A percentile compares a stretch with the other conserved stretches of the same genome.
These are phyloP conservation scores for Trichoderma virens DNA, from an alignment of 495 filamentous ascomycete species.

Conservation along the genomic window DNA sequence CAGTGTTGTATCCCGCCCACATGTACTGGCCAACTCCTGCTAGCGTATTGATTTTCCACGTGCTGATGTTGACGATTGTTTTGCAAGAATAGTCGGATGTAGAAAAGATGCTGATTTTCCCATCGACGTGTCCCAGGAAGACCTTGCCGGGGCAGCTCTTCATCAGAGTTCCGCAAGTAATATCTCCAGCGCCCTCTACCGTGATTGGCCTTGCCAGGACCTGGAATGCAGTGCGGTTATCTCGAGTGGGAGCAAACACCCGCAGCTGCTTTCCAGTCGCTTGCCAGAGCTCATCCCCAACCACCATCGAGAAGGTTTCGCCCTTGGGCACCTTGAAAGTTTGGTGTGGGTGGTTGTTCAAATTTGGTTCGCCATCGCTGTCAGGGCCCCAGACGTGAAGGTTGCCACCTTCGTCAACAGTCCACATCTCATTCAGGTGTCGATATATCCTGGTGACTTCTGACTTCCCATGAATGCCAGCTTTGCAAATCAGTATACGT, in stretches of 20 bases:
- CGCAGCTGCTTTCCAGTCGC: slow-evolving; percentile 82
- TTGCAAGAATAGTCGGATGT: slow-evolving; percentile 64
- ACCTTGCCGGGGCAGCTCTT: slow-evolving; percentile 69
- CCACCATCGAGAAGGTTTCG: slow-evolving; percentile 79
- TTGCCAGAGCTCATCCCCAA: slow-evolving; percentile 76
- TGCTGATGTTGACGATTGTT: slow-evolving; percentile 70
- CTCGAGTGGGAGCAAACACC: slow-evolving; percentile 67
- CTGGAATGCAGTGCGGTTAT: slow-evolving; percentile 58
- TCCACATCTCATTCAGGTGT: slow-evolving; percentile 87
- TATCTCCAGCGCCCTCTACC: slow-evolving; percentile 63
- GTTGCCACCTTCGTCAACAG: slow-evolving; percentile 82
- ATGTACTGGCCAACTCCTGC: slow-evolving; percentile 74
- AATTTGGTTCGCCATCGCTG: slow-evolving; percentile 61
- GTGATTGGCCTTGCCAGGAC: slow-evolving; percentile 60
- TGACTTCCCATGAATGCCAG: slow-evolving; percentile 66
- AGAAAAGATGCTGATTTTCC: slow-evolving; percentile 90
- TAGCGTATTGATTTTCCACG: slow-evolving; percentile 92
- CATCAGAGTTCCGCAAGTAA: slow-evolving; percentile 77
- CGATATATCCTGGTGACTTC: slow-evolving; percentile 84
- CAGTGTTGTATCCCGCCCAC: slow-evolving; percentile 92
- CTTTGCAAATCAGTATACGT: slow-evolving; percentile 54
- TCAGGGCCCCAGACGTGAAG: slow-evolving; percentile 84
- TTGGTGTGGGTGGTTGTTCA: slow-evolving; percentile 56
- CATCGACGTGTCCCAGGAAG: slow-evolving; percentile 87
- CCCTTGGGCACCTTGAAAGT: slow-evolving; percentile 68